Percentiles rank a stretch among this genome's conserved stretches.
Conservation (phyloP, 306 rosid genomes). For the Albizia julibrissin region DNA sequence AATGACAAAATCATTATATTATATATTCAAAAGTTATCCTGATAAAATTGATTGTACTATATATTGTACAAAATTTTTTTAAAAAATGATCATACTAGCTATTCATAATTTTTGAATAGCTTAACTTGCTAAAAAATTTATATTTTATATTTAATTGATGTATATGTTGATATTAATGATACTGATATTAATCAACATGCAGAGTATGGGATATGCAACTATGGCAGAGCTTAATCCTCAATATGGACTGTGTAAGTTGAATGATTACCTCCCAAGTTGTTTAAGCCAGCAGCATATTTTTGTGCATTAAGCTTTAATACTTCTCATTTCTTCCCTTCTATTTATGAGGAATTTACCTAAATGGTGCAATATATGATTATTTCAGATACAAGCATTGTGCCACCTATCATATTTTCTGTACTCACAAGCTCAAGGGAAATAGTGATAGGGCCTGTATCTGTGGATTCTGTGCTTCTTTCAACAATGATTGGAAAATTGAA, state of each 20-base stretch:
- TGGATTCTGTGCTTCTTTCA: not conserved
- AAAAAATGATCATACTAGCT: not conserved
- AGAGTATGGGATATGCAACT: constrained; percentile 48
- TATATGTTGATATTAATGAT: not conserved
- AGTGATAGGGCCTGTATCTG: not conserved
- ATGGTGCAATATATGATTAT: not conserved
- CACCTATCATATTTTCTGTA: not conserved
- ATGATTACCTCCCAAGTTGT: not conserved
- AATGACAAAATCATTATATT: not conserved
- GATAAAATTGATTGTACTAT: not conserved
- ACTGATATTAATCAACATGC: not conserved
- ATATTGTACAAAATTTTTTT: not conserved
- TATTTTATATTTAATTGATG: not conserved
- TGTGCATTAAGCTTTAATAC: not conserved
- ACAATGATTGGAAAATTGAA: not conserved
- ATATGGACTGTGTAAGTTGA: constrained; percentile 47
- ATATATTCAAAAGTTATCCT: not conserved
- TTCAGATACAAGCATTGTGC: constrained; percentile 1
- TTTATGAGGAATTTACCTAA: not conserved
- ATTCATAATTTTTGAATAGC: not conserved
- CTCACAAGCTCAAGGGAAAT: not conserved
- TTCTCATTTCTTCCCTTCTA: not conserved
- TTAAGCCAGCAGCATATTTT: not conserved
- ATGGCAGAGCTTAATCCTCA: constrained; percentile 43
- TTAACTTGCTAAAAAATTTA: not conserved